Evolutionary conservation across 139 green algal species (phyloP), one percentile per base, ranked within the genome.

Genomic region (Chlorella ohadii): DNA sequence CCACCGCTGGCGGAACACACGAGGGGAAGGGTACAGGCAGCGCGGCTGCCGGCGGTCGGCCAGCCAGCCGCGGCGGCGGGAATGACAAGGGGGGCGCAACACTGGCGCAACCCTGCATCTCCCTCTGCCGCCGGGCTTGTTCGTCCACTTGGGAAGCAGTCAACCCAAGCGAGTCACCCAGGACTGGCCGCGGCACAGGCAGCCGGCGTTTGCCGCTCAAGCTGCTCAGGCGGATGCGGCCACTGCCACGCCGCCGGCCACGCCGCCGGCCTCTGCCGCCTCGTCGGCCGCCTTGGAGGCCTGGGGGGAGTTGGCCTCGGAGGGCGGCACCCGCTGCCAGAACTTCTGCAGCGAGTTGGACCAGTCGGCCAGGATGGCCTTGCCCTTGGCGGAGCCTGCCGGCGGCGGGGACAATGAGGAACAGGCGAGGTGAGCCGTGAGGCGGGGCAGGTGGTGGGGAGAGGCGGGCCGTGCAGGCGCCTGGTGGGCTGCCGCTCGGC

Each of bases 261-360:
- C 63, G 25, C 39, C 57, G 31, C 75, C 75, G 34, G 33, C 39
- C 56, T 25, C 33, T 19, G 31, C 39, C 27, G 71, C 59, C 68
- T 79, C 55, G 51, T 81, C 68, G 0, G 82, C 84, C 4, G 33
- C 41, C 59, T 63, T 61, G 57, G 71, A 89, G 51, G 91, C 93
- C 84, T 96, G 89, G 19, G 93, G 93, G 36, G 92, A 93, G 79
- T 93, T 89, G 79, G 88, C 87, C 90, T 97, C 94, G 38, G 86
- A 95, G 34, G 97, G 97, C 31, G 97, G 97, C 82, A 99, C 97
- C 78, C 99, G 87, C 92, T 99, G 96, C 96, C 96, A 99, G 95
- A 99, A 99, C 86, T 95, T 94, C 61, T 72, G 39, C 86, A 97
- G 72, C 7, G 82, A 75, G 1, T 68, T 79, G n/a, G 89, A 86